phyloP scores from a whole-genome alignment of 768 basidiomycete genomes.

The Clathrus columnatus region DNA sequence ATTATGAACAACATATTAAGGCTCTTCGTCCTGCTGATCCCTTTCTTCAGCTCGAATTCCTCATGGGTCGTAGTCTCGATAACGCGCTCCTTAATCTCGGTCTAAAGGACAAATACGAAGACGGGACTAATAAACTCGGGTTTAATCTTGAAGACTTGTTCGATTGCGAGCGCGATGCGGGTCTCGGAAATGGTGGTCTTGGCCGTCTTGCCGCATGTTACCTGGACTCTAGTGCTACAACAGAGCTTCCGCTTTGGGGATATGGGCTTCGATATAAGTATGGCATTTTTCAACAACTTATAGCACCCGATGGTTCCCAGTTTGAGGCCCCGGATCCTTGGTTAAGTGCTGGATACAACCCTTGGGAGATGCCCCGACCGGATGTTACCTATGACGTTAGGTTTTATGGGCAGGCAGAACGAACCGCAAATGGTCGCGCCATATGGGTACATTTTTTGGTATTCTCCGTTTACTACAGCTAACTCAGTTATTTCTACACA shows the following conservation, averaged over 20 bases:
- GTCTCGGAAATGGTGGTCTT: slow-evolving; percentile 89
- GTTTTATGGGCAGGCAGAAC: slow-evolving; percentile 81
- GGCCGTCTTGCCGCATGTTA: slow-evolving; percentile 97
- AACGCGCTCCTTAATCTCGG: slow-evolving; percentile 83
- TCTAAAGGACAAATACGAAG: slow-evolving; percentile 64
- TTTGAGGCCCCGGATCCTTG: slow-evolving; percentile 91
- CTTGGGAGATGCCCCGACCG: slow-evolving; percentile 79
- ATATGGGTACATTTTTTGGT: slow-evolving; percentile 35
- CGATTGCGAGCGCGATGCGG: slow-evolving; percentile 88
- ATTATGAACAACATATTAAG: slow-evolving; percentile 58
- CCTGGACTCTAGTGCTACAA: slow-evolving; percentile 83
- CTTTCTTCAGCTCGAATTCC: slow-evolving; percentile 10
- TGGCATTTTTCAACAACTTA: slow-evolving; percentile 92
- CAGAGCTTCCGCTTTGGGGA: slow-evolving; percentile 91
- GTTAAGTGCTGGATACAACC: slow-evolving; percentile 71
- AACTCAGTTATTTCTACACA: slow-evolving; percentile 12
- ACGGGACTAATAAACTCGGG: slow-evolving; percentile 68
- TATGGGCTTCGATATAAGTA: slow-evolving; percentile 91
- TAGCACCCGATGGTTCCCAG: slow-evolving; percentile 70
- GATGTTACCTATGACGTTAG: slow-evolving; percentile 82
- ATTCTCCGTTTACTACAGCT: neutral
- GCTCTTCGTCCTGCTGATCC: slow-evolving; percentile 33
- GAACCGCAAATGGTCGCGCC: slow-evolving; percentile 48
- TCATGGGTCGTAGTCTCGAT: slow-evolving; percentile 33
- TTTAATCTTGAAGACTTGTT: slow-evolving; percentile 86